Base-by-base conservation (phyloP, 2,329 filamentous ascomycete species). In the Lasiodiplodia sp. region DNA sequence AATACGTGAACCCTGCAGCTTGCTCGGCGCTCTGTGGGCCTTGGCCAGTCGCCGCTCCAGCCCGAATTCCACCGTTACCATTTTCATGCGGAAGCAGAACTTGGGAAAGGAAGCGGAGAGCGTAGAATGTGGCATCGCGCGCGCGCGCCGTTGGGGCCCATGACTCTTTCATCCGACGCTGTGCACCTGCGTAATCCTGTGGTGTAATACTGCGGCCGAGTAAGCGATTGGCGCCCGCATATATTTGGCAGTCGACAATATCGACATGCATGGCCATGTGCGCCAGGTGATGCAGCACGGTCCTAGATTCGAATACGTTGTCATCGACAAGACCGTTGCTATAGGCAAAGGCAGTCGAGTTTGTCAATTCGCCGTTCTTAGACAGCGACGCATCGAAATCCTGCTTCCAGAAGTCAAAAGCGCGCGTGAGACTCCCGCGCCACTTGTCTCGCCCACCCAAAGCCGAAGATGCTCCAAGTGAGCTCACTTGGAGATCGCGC, bases 231-330 rank as follows among this genome's bases (percentile, higher is more conserved):
- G 95, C 93, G 10, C 94, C 90, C 5, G 95, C 96, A 78, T 96
- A 97, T 72, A 98, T 96, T 80, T 98, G 95, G 75, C 94, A 95
- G 78, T 98, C 95, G n/a, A 97, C 92, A 66, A 98, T 93, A 76
- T 98, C 95, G 28, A 97, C 94, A 76, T 98, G 94, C 87, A 97
- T 97, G 3, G 94, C 93, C 93, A 99, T 97, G 79, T 98, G 96
- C 0, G 96, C 96, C 14, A 99, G 84, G 74, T 97, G 93, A 76
- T 98, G 94, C 55, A 98, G 84, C 34, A 97, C 95, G 2, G 92
- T 96, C 23, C 93, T 89, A 71, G 91, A 94, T 78, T 97, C 93
- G 73, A 96, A 95, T 37, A 96, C 90, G 73, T 90, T 90, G 70
- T 92, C 88, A 74, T 91, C 89, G 53, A 84, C 82, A 69, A 72